Base-by-base conservation (phyloP, 148 eudicot species). In the Cornus controversa region DNA sequence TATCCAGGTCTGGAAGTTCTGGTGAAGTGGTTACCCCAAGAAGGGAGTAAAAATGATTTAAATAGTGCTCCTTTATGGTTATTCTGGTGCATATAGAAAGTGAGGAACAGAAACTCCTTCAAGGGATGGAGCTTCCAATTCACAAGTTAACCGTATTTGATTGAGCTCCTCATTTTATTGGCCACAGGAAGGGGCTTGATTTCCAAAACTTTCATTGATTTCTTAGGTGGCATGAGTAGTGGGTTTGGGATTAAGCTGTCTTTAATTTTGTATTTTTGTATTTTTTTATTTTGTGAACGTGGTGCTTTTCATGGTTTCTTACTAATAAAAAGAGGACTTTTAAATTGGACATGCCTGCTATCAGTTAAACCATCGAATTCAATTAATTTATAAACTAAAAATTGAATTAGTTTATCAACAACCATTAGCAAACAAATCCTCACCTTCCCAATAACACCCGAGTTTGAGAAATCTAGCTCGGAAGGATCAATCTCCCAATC, bases 401-500 rank as follows among this genome's bases (percentile, higher is more conserved):
- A 6, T 50, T 50, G n/a, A 28, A 20, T n/a, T n/a, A 36, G 40
- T 58, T 15, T 66, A 42, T 67, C 42, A 75, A 18, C 15, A 76
- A 66, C 47, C 40, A 45, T 57, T 53, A 73, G 26, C 36, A 84
- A 23, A 74, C 37, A 72, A 69, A 77, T 75, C 29, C 89, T 71
- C 57, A 95, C 98, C 98, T 95, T 95, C 53, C 99, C 99, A 74
- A 95, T 90, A 0, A 88, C 87, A 73, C 75, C 47, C 18, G 99
- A 89, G 75, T 85, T 85, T 69, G 94, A 84, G 75, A 95, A 95
- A 78, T 95, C 99, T 78, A 95, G 79, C 91, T 95, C 99, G 77
- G 84, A 4, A 69, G 99, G 99, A 50, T 95, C 97, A 79, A 95
- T 91, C 83, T 95, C 99, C 99, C 99, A 95, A 79, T 95, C 97